phyloP scores from a whole-genome alignment of 345 rosid genomes.

The Citrus unshiu region DNA sequence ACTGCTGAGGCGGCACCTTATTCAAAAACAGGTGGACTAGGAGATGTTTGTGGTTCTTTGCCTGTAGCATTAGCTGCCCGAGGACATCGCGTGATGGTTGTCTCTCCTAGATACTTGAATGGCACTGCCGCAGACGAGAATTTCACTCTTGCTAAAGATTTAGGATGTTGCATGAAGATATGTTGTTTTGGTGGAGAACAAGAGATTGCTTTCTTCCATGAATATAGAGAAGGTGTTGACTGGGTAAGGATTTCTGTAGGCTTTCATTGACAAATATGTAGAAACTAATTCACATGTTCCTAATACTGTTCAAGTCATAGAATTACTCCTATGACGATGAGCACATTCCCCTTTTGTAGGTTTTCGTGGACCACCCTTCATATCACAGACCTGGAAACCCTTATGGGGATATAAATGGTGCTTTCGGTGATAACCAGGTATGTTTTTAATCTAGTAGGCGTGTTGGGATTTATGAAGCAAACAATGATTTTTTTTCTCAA shows the following conservation, averaged over 20 bases:
- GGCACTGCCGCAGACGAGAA: slow-evolving; percentile 58
- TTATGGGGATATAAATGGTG: slow-evolving; percentile 78
- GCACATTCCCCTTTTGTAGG: slow-evolving; percentile 35
- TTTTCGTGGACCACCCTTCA: slow-evolving; percentile 80
- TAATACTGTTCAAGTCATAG: background rate
- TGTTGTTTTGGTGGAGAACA: slow-evolving; percentile 78
- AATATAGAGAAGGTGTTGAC: slow-evolving; percentile 84
- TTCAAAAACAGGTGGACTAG: slow-evolving; percentile 94
- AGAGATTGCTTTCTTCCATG: slow-evolving; percentile 81
- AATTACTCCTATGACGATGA: background rate
- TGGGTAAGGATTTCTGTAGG: slow-evolving; percentile 55
- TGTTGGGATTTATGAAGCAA: background rate
- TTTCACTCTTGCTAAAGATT: slow-evolving; percentile 44
- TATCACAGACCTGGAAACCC: slow-evolving; percentile 94
- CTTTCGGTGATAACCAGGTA: slow-evolving; percentile 96
- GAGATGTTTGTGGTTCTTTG: slow-evolving; percentile 97
- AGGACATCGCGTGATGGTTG: slow-evolving; percentile 95
- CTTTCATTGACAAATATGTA: background rate
- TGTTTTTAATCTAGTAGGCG: background rate
- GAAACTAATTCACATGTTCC: slow-evolving; percentile 2
- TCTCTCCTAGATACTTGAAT: slow-evolving; percentile 73
- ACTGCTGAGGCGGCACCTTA: slow-evolving; percentile 95
- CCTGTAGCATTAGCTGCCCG: slow-evolving; percentile 71
- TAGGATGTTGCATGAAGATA: slow-evolving; percentile 40
- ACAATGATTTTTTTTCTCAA: background rate